phyloP scores from a whole-genome alignment of 139 green algal species.

The Ettlia oleoabundans region DNA sequence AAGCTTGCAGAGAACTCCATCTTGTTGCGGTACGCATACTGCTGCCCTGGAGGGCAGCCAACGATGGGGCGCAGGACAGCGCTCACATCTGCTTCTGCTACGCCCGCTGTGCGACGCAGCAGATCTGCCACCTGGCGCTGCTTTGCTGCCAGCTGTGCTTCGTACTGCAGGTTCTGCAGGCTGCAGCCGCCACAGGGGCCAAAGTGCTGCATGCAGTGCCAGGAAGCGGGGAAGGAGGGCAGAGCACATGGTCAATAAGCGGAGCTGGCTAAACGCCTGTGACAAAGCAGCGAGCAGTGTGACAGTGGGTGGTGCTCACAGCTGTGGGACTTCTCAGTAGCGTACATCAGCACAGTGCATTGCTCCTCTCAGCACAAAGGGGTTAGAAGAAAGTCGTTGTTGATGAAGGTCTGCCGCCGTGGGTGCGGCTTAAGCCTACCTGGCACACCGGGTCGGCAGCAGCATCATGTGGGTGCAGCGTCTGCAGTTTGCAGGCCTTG shows the following conservation, averaged over 20 bases:
- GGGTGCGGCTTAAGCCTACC: background rate
- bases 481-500: slow-evolving; percentile 56
- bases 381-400: too few relatives aligned
- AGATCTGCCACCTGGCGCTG: slow-evolving; percentile 70
- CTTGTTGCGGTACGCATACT: slow-evolving; percentile 85
- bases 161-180: slow-evolving; percentile 82
- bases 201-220: slow-evolving; percentile 21
- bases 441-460: slow-evolving; percentile 62
- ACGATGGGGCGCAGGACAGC: slow-evolving; percentile 55
- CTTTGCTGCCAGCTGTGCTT: slow-evolving; percentile 77
- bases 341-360: background rate
- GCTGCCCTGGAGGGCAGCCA: slow-evolving; percentile 27
- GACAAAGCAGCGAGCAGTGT: background rate
- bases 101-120: slow-evolving; percentile 64
- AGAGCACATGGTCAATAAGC: background rate
- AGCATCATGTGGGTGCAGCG: slow-evolving; percentile 47
- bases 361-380: too few relatives aligned
- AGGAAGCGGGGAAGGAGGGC: background rate
- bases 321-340: background rate
- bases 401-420: background rate
- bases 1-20: slow-evolving; percentile 77
- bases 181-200: slow-evolving; percentile 74
- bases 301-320: background rate
- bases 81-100: slow-evolving; percentile 40
- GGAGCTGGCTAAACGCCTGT: background rate